Conservation (phyloP, 352 stramenopile genomes). For the Phytophthora melonis region DNA sequence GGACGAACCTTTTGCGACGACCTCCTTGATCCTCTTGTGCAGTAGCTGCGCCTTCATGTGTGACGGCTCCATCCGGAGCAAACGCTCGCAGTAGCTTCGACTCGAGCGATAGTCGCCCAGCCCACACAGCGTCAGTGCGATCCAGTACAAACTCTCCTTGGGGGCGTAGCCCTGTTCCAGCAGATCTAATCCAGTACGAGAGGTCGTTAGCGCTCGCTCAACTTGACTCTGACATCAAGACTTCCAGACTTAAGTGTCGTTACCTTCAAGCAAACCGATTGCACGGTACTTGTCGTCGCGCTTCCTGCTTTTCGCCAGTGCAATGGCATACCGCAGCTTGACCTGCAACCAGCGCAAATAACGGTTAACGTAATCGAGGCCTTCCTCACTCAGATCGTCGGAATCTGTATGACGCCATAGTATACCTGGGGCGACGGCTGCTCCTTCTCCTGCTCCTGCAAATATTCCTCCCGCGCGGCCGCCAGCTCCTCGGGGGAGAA, state of each 20-base stretch:
- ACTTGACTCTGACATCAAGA: background rate
- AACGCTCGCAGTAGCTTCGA: slow-evolving; percentile 72
- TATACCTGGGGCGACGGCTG: slow-evolving; percentile 64
- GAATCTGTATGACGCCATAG: slow-evolving; percentile 9
- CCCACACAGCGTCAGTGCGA: slow-evolving; percentile 72
- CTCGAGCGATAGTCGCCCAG: slow-evolving; percentile 78
- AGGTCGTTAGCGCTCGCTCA: slow-evolving; percentile 4
- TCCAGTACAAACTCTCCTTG: slow-evolving; percentile 85
- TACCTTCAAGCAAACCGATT: slow-evolving; percentile 78
- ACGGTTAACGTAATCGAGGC: slow-evolving; percentile 16
- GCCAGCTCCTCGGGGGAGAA: slow-evolving; percentile 82
- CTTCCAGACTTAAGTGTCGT: too few relatives aligned
- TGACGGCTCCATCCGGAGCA: slow-evolving; percentile 79
- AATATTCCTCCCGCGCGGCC: slow-evolving; percentile 75
- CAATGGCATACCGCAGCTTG: slow-evolving; percentile 77
- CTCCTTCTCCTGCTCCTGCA: slow-evolving; percentile 82
- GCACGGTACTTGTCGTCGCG: slow-evolving; percentile 84
- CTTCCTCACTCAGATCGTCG: background rate
- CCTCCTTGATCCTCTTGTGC: slow-evolving; percentile 82
- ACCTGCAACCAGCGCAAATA: slow-evolving; percentile 43
- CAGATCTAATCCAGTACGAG: slow-evolving; percentile 55
- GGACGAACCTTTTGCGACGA: slow-evolving; percentile 57
- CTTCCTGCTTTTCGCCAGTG: slow-evolving; percentile 80
- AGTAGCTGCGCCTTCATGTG: slow-evolving; percentile 78
- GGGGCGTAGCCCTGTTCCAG: slow-evolving; percentile 56